Percentiles rank a stretch among this genome's conserved stretches.
Evolutionary conservation across 2,329 filamentous ascomycete species (phyloP).

Genomic region (Colletotrichum incanum): DNA sequence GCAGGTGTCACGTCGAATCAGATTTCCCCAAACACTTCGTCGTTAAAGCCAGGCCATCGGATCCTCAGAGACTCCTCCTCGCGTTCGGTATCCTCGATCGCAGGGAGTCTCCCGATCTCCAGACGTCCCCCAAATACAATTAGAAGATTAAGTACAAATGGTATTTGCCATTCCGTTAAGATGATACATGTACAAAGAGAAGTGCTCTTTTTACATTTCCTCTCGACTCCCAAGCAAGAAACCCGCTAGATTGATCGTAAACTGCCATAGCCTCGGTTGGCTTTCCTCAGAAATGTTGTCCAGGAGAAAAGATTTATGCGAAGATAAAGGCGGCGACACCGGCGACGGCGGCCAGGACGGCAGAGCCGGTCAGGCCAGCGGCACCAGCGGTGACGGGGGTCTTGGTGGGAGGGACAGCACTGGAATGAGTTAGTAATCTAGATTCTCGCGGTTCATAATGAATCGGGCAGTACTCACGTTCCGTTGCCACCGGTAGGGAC

Average conservation of each 20-base stretch:
- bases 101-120: neutral
- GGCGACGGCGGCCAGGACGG: constrained; percentile 68
- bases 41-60: constrained; percentile 41
- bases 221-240: constrained; percentile 45
- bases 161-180: constrained; percentile 47
- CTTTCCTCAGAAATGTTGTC: constrained; percentile 55
- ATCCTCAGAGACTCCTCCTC: neutral
- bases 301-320: constrained; percentile 62
- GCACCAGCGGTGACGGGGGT: constrained; percentile 67
- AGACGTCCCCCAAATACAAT: constrained; percentile 52
- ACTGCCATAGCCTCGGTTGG: constrained; percentile 58
- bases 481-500: constrained; percentile 45
- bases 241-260: constrained; percentile 54
- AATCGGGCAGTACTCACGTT: constrained; percentile 50
- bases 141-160: constrained; percentile 65
- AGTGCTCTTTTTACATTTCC: constrained; percentile 52
- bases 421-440: constrained; percentile 43
- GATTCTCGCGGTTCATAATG: neutral
- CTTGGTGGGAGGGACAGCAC: constrained; percentile 48
- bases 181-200: constrained; percentile 46
- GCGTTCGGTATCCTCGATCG: constrained; percentile 26
- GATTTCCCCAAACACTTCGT: constrained; percentile 39
- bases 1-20: neutral
- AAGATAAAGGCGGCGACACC: constrained; percentile 69
- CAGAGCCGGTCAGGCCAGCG: constrained; percentile 67